Conservation (phyloP, 2,329 filamentous ascomycete genomes). For the Emericellopsis atlantica region DNA sequence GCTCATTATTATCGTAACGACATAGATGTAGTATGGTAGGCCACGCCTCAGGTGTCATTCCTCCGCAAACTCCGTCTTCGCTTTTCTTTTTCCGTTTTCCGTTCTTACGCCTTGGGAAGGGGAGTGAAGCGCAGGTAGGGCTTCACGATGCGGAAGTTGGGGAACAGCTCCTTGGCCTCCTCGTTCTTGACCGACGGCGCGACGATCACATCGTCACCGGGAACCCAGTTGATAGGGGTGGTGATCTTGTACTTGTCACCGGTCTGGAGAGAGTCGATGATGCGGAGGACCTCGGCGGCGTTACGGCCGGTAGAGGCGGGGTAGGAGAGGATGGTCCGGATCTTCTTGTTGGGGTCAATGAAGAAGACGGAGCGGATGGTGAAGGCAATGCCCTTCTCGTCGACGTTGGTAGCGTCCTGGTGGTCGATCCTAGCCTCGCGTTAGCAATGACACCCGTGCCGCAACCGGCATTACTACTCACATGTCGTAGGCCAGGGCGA, state of each 20-base stretch:
- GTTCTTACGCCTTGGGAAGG: slow-evolving; percentile 38
- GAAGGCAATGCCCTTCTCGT: slow-evolving; percentile 74
- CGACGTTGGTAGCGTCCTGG: slow-evolving; percentile 71
- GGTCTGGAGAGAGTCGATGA: slow-evolving; percentile 67
- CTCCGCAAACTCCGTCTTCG: background rate
- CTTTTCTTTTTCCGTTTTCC: too few relatives aligned
- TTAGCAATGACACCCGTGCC: slow-evolving; percentile 3
- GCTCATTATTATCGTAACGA: too few relatives aligned
- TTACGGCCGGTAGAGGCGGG: slow-evolving; percentile 83
- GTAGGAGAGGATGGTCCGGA: slow-evolving; percentile 85
- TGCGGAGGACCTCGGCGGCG: slow-evolving; percentile 65
- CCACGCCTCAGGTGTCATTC: background rate
- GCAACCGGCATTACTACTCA: slow-evolving; percentile 19
- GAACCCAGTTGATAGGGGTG: slow-evolving; percentile 83
- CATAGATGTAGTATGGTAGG: too few relatives aligned
- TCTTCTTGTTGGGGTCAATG: slow-evolving; percentile 88
- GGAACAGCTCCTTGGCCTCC: slow-evolving; percentile 81
- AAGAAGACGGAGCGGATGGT: slow-evolving; percentile 93
- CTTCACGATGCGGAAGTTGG: slow-evolving; percentile 57
- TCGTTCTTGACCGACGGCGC: slow-evolving; percentile 72
- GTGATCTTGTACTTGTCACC: slow-evolving; percentile 82
- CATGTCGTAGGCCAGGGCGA: slow-evolving; percentile 71
- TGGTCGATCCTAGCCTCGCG: slow-evolving; percentile 50
- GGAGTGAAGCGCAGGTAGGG: slow-evolving; percentile 64
- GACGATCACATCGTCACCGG: slow-evolving; percentile 85